Base-by-base conservation (phyloP, 2,329 filamentous ascomycete species). In the Penicillium italicum region DNA sequence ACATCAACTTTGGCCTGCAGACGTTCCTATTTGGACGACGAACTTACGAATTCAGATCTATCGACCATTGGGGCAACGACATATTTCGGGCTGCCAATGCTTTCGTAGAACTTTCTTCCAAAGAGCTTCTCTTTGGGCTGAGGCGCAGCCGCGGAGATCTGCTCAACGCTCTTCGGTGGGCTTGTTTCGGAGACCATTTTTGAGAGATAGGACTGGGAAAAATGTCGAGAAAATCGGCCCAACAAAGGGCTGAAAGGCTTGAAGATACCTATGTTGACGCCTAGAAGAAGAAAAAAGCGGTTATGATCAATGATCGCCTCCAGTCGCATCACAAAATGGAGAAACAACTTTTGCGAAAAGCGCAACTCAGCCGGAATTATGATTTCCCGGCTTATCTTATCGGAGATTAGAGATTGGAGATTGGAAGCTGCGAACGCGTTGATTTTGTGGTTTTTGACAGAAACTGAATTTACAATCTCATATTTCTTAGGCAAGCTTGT, bases 31-130 rank as follows among this genome's bases (percentile, higher is more conserved):
- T 45, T 40, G 50, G 60, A 49, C 59, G 55, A 43, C 1, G 4
- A 14, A 79, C 87, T 62, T 79, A 96, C 92, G 78, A 97, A 97
- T 79, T 99, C 94, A 31, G 91, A 97, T 74, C 97, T 90, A 70
- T 99, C 93, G 22, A 99, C 94, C 94, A 99, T 99, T 34, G 94
- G 94, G 33, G 94, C 94, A 53, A 99, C 82, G 30, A 99, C 85
- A 62, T 89, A 87, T 75, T 90, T 96, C 2, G 94, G 94, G 57
- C 88, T 92, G 22, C 94, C 94, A 59, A 99, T 88, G 70, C 90
- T 96, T 77, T 97, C 86, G 70, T 97, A 99, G 72, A 99, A 97
- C 12, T 89, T 89, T 55, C 94, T 81, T 0, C 94, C 94, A 65
- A 89, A 85, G 22, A 96, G 78, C 72, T 93, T 96, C 59, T 67